A percentile compares a stretch with the other conserved stretches of the same genome.
These are phyloP conservation scores for Margaritispora aquatica DNA, from an alignment of 495 filamentous ascomycete genomes.

Conservation along the genomic window DNA sequence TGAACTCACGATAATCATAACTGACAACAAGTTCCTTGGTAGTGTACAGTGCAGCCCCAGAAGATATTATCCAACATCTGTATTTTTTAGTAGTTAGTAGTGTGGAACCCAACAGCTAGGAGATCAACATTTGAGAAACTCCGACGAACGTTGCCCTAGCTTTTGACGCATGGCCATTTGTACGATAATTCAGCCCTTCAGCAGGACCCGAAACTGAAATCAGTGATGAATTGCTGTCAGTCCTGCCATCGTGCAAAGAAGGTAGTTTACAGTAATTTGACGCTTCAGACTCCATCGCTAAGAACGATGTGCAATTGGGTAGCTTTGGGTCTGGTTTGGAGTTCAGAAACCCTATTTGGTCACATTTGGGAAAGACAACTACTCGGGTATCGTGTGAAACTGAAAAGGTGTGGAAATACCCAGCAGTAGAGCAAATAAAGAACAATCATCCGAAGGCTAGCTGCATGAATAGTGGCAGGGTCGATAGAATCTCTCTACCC, in stretches of 20 bases:
- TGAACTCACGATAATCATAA: conserved; percentile 7
- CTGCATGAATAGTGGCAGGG: too few relatives aligned
- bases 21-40: conserved; percentile 9
- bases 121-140: background rate
- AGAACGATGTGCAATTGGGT: background rate
- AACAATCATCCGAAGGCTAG: too few relatives aligned
- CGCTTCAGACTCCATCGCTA: background rate
- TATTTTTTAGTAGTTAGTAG: background rate
- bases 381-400: too few relatives aligned
- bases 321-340: too few relatives aligned
- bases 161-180: background rate
- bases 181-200: background rate
- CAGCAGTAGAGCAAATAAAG: too few relatives aligned
- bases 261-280: background rate
- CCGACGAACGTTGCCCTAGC: background rate
- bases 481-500: too few relatives aligned
- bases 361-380: too few relatives aligned
- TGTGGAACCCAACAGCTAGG: too few relatives aligned
- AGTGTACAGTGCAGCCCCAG: conserved; percentile 3
- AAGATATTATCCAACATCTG: conserved; percentile 8
- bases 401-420: too few relatives aligned
- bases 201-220: background rate
- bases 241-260: background rate
- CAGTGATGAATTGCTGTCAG: background rate
- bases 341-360: too few relatives aligned